Percentiles rank a stretch among this genome's conserved stretches.
Evolutionary conservation across 352 stramenopile species (phyloP).

Genomic region (Phytopythium chamaehyphon): DNA sequence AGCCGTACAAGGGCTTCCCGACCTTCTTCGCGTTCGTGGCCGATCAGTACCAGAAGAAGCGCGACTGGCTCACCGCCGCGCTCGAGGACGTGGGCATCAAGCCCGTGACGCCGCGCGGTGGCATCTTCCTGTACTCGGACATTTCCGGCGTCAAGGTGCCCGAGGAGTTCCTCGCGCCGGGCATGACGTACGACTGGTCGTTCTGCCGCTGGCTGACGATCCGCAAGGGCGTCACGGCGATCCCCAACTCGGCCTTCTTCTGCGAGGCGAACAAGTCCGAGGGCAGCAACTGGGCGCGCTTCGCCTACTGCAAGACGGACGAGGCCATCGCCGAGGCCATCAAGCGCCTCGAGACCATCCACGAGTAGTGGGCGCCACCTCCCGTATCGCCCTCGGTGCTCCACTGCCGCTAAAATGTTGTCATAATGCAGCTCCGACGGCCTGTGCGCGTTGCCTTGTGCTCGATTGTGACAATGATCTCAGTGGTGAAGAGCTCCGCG

Average conservation of each 20-base stretch:
- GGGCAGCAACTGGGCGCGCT: slow-evolving; percentile 80
- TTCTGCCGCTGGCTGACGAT: slow-evolving; percentile 92
- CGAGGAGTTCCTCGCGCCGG: slow-evolving; percentile 32
- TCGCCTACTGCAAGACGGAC: slow-evolving; percentile 97
- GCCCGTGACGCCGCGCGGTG: slow-evolving; percentile 55
- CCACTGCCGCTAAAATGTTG: no score
- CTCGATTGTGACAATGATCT: no score
- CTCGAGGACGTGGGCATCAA: slow-evolving; percentile 57
- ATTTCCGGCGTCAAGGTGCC: slow-evolving; percentile 67
- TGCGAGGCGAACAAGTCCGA: slow-evolving; percentile 67
- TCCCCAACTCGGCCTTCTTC: slow-evolving; percentile 93
- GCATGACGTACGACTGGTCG: slow-evolving; percentile 87
- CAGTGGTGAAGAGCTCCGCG: no score
- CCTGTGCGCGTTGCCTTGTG: no score
- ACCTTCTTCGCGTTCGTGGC: slow-evolving; percentile 83
- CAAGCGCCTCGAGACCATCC: slow-evolving; percentile 41
- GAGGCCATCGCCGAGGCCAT: slow-evolving; percentile 88
- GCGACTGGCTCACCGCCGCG: slow-evolving; percentile 49
- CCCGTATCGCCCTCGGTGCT: background rate
- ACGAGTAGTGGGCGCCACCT: slow-evolving; percentile 10
- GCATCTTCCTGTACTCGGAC: slow-evolving; percentile 81
- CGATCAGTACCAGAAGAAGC: slow-evolving; percentile 70
- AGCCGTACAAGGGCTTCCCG: slow-evolving; percentile 62
- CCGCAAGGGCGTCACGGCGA: slow-evolving; percentile 88
- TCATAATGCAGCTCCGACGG: no score